A percentile compares a stretch with the other conserved stretches of the same genome.
phyloP scores from a whole-genome alignment of 2,329 filamentous ascomycete species.

The Chaetothyriales sp. region DNA sequence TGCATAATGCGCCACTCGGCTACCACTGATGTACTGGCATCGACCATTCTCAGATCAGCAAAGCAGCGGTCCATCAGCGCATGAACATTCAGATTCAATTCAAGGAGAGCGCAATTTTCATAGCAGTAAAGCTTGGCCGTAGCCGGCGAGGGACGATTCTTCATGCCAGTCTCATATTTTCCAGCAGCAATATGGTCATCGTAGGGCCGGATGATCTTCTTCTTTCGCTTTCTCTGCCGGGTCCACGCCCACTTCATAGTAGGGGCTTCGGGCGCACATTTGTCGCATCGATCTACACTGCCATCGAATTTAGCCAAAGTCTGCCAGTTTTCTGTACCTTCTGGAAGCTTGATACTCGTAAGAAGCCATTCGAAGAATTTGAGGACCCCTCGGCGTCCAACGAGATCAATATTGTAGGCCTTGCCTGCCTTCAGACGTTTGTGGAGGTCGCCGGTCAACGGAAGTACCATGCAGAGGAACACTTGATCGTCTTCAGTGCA shows the following conservation, averaged over 20 bases:
- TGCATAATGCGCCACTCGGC: not conserved
- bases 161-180: conserved; percentile 38
- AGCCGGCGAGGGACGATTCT: conserved; percentile 33
- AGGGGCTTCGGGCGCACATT: conserved; percentile 8
- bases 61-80: conserved; percentile 33
- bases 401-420: not conserved
- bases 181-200: conserved; percentile 41
- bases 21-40: not conserved
- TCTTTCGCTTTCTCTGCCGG: conserved; percentile 6
- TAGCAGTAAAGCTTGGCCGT: conserved; percentile 21
- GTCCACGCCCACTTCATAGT: conserved; percentile 5
- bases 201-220: conserved; percentile 27
- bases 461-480: not conserved
- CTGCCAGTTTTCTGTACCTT: not conserved
- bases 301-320: not conserved
- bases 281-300: conserved; percentile 1
- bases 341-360: not conserved
- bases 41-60: conserved; percentile 11
- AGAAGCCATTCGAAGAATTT: not conserved
- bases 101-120: conserved; percentile 2
- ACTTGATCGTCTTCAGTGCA: not conserved
- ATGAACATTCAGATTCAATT: conserved; percentile 28
- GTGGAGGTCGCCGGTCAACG: not conserved
- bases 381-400: not conserved
- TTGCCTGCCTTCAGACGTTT: not conserved